Base-by-base conservation (phyloP, 2,329 filamentous ascomycete genomes). In the Xylariaceae sp. region DNA sequence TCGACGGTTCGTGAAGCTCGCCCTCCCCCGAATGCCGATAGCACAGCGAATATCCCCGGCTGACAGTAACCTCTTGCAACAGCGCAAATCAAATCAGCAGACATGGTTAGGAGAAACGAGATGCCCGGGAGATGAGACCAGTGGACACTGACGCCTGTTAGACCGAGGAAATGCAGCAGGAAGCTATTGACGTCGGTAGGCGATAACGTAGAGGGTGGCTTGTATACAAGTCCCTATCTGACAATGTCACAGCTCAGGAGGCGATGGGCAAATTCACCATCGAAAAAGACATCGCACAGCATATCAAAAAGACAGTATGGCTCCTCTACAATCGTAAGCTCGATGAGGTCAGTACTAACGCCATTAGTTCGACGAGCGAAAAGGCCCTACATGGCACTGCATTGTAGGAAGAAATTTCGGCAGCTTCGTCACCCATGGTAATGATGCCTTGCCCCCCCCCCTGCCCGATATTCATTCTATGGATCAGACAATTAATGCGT, bases 391-490 rank as follows among this genome's bases (percentile, higher is more conserved):
- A 71, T 99, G 92, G 94, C 94, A 99, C 76, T 99, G 94, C 76
- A 96, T 99, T 64, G 94, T 99, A 32, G 94, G 94, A 60, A 84
- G 94, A 64, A 97, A 99, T 80, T 99, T 99, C 76, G 94, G 94
- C 65, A 97, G 92, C 76, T 99, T 97, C 66, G 94, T 99, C 48
- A 99, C 94, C 39, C 94, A 99, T 69, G 92, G 92, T 96, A 81
- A 57, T 8, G 16, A 15, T 26, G 41, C 82, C 59, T 49, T 32
- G 4, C 45, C 18, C 8, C 16, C 5, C n/a, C 15, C 18, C 29
- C 15, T 18, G 6, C 15, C 39, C n/a, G n/a, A 19, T 5, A 10
- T 15, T 10, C 40, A 9, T 13, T 49, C 22, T 10, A 16, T 5
- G n/a, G 49, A 41, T 40, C 46, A 50, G 37, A 62, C 54, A 34